phyloP scores from a whole-genome alignment of 2,329 filamentous ascomycete species.

The Pseudogymnoascus sp. region DNA sequence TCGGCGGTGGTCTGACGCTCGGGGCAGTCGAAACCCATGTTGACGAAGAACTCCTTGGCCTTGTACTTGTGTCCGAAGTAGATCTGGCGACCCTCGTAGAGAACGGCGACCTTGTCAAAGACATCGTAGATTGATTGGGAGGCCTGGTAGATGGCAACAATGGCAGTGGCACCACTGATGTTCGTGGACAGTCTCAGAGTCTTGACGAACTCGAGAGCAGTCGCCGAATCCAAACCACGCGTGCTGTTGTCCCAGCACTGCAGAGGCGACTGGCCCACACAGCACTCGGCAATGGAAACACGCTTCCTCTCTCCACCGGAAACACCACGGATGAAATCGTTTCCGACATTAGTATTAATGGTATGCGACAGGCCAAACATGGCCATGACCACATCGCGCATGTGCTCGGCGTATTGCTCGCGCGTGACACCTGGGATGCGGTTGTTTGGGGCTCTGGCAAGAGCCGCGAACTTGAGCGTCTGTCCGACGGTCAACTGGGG shows the following conservation, averaged over 20 bases:
- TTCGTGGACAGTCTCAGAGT: slow-evolving; percentile 58
- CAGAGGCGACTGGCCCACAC: slow-evolving; percentile 47
- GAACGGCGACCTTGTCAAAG: slow-evolving; percentile 61
- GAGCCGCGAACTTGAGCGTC: slow-evolving; percentile 64
- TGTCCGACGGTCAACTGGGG: slow-evolving; percentile 65
- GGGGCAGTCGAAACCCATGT: slow-evolving; percentile 66
- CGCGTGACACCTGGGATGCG: slow-evolving; percentile 52
- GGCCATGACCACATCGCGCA: slow-evolving; percentile 54
- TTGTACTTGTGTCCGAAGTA: slow-evolving; percentile 58
- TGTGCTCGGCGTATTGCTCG: slow-evolving; percentile 37
- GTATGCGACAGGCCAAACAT: slow-evolving; percentile 65
- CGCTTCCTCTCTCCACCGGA: slow-evolving; percentile 68
- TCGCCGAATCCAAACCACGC: slow-evolving; percentile 63
- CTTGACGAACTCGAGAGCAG: slow-evolving; percentile 64
- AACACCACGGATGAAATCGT: slow-evolving; percentile 61
- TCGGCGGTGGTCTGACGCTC: slow-evolving; percentile 48
- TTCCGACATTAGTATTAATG: slow-evolving; percentile 62
- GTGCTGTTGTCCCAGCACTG: slow-evolving; percentile 76
- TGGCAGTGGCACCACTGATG: slow-evolving; percentile 51
- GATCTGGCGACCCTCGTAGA: slow-evolving; percentile 62
- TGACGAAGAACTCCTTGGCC: slow-evolving; percentile 60
- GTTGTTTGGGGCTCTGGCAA: slow-evolving; percentile 57
- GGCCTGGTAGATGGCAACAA: slow-evolving; percentile 66
- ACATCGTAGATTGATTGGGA: slow-evolving; percentile 59
- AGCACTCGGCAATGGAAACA: slow-evolving; percentile 73